Percentiles rank a stretch among this genome's conserved stretches.
Evolutionary conservation across 495 filamentous ascomycete species (phyloP).

Genomic region (Penicillium paxilli): DNA sequence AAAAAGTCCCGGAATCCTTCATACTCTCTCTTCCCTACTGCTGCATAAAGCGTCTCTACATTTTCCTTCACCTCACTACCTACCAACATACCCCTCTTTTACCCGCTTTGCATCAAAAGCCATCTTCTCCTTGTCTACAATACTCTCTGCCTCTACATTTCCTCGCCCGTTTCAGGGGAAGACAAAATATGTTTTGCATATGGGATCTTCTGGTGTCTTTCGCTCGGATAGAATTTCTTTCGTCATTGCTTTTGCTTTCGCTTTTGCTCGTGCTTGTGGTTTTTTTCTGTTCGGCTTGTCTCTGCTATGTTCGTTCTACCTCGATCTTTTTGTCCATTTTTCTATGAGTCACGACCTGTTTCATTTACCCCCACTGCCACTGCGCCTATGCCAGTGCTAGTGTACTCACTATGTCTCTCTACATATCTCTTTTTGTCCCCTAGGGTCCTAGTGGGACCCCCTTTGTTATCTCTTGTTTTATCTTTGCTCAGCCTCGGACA

Average conservation of each 20-base stretch:
- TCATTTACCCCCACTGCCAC: background rate
- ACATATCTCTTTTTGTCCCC: background rate
- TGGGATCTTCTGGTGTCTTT: slow-evolving; percentile 13
- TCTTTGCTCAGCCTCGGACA: slow-evolving; percentile 7
- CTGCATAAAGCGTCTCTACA: slow-evolving; percentile 11
- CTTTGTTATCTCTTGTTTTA: background rate
- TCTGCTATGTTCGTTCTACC: slow-evolving; percentile 1
- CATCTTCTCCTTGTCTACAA: background rate
- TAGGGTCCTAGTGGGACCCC: too few species aligned
- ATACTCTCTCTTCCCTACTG: slow-evolving; percentile 48
- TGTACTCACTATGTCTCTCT: background rate
- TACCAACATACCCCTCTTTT: background rate
- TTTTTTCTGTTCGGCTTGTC: too few species aligned
- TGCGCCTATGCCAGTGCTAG: too few species aligned
- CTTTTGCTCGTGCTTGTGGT: too few species aligned
- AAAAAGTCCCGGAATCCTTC: slow-evolving; percentile 39
- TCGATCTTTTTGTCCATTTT: background rate
- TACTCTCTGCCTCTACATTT: background rate
- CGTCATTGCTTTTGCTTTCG: slow-evolving; percentile 10
- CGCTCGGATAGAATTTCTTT: slow-evolving; percentile 12
- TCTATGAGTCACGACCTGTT: slow-evolving; percentile 1
- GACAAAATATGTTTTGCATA: slow-evolving; percentile 10
- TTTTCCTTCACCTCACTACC: background rate
- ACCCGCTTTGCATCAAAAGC: background rate
- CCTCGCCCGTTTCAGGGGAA: slow-evolving; percentile 6